Percentiles rank a stretch among this genome's conserved stretches.
Conservation (phyloP, 805 yeast genomes). For the Starmerella etchellsii region DNA sequence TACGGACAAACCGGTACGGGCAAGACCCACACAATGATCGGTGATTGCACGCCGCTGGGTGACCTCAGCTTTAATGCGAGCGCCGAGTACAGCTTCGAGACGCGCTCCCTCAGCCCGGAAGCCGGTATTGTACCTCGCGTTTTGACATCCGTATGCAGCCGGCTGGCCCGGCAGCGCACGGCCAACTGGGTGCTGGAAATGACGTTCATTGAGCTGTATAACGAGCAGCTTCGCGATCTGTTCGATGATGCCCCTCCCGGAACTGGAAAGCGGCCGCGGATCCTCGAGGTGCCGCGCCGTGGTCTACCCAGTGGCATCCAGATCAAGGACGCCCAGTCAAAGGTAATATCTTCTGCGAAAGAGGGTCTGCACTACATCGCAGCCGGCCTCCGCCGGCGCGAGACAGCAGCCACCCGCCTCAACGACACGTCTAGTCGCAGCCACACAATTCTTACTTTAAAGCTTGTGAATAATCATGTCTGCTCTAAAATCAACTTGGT, state of each 20-base stretch:
- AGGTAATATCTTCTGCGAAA: constrained; percentile 36
- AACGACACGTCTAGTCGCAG: constrained; percentile 70
- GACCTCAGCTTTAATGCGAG: no score
- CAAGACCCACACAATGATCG: constrained; percentile 63
- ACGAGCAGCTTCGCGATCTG: constrained; percentile 71
- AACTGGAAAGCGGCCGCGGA: constrained; percentile 22
- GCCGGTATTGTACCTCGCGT: constrained; percentile 60
- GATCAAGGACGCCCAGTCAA: constrained; percentile 47
- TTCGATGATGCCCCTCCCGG: constrained; percentile 24
- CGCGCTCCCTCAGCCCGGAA: not conserved
- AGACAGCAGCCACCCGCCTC: constrained; percentile 66
- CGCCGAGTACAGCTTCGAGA: not conserved
- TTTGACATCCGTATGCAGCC: constrained; percentile 41
- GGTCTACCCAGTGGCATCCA: constrained; percentile 33
- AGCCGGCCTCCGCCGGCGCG: constrained; percentile 49
- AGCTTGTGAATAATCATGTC: constrained; percentile 31
- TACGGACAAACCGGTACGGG: constrained; percentile 93
- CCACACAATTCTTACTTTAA: constrained; percentile 65
- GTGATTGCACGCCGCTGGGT: constrained; percentile 35
- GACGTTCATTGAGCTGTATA: constrained; percentile 71
- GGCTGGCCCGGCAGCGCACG: constrained; percentile 26
- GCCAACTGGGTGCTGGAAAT: constrained; percentile 42
- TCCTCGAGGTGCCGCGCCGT: constrained; percentile 45
- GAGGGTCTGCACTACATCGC: constrained; percentile 33
- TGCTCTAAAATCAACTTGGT: constrained; percentile 67